Percentiles rank a stretch among this genome's conserved stretches.
These are phyloP conservation scores for Chrysoporthe cubensis DNA, from an alignment of 2,329 filamentous ascomycete species.

Conservation along the genomic window DNA sequence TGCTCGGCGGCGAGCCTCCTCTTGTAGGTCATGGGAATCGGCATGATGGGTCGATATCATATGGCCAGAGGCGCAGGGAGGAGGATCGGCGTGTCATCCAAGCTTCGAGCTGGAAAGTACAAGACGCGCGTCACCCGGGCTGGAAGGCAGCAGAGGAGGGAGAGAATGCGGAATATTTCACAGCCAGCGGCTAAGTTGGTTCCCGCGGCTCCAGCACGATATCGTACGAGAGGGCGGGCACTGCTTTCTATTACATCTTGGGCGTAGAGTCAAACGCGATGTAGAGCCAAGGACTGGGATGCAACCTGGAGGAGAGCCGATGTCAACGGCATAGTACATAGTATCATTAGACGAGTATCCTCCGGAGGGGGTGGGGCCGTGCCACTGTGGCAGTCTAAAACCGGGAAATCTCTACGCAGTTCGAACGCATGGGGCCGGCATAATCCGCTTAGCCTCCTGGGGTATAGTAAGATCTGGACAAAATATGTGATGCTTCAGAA, in stretches of 20 bases:
- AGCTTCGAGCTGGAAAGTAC: background rate
- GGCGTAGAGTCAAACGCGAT: background rate
- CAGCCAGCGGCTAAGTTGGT: background rate
- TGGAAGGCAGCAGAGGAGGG: background rate
- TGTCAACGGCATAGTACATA: background rate
- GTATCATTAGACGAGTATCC: background rate
- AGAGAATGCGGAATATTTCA: background rate
- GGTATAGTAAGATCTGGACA: slow-evolving; percentile 10
- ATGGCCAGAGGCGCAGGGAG: background rate
- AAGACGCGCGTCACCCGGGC: background rate
- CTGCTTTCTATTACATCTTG: background rate
- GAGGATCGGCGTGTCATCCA: background rate
- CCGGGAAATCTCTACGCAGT: background rate
- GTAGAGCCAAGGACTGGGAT: background rate
- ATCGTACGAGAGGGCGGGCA: background rate
- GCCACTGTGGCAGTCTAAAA: background rate
- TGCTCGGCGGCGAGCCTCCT: slow-evolving; percentile 3
- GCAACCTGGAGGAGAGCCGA: background rate
- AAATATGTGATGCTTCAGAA: slow-evolving; percentile 20
- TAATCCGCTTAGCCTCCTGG: slow-evolving; percentile 7
- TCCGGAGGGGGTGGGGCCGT: background rate
- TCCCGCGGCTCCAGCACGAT: background rate
- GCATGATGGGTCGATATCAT: background rate
- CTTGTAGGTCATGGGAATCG: slow-evolving; percentile 12
- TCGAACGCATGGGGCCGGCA: background rate